A percentile compares a stretch with the other conserved stretches of the same genome.
Evolutionary conservation across 2,329 filamentous ascomycete genomes (phyloP).

Genomic region (Arthroderma sp.): DNA sequence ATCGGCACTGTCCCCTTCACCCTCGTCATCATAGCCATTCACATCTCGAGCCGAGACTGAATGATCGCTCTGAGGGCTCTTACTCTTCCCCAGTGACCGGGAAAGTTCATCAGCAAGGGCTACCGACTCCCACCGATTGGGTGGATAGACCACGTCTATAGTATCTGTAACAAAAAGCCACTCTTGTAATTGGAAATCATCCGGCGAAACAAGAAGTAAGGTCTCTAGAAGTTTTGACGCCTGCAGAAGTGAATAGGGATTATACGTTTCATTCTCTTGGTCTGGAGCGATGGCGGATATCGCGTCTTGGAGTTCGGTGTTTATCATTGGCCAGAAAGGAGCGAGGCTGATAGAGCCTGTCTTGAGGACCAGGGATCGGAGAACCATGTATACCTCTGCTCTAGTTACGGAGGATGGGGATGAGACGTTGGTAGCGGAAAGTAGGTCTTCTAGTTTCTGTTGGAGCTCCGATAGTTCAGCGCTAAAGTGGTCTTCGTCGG

Average conservation of each 20-base stretch:
- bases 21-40: neutral
- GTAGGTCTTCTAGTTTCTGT: constrained; percentile 75
- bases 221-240: constrained; percentile 88
- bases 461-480: constrained; percentile 60
- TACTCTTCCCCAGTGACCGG: constrained; percentile 53
- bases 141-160: constrained; percentile 84
- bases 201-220: constrained; percentile 72
- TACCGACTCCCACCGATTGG: constrained; percentile 53
- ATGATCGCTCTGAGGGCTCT: constrained; percentile 9
- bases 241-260: constrained; percentile 65
- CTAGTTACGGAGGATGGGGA: constrained; percentile 84
- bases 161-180: constrained; percentile 98
- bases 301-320: constrained; percentile 69
- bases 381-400: constrained; percentile 78
- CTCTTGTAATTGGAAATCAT: constrained; percentile 96
- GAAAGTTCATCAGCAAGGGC: constrained; percentile 77
- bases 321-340: constrained; percentile 80
- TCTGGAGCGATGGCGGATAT: constrained; percentile 61
- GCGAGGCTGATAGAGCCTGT: constrained; percentile 69
- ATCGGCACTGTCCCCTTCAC: constrained; percentile 10
- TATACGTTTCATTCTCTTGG: constrained; percentile 63
- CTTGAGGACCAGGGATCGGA: constrained; percentile 69
- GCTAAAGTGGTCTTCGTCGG: constrained; percentile 66
- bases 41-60: neutral
- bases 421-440: constrained; percentile 70